These are phyloP conservation scores for Ustilago shanxiensis DNA, from an alignment of 1,284 basidiomycete species.

Conservation along the genomic window DNA sequence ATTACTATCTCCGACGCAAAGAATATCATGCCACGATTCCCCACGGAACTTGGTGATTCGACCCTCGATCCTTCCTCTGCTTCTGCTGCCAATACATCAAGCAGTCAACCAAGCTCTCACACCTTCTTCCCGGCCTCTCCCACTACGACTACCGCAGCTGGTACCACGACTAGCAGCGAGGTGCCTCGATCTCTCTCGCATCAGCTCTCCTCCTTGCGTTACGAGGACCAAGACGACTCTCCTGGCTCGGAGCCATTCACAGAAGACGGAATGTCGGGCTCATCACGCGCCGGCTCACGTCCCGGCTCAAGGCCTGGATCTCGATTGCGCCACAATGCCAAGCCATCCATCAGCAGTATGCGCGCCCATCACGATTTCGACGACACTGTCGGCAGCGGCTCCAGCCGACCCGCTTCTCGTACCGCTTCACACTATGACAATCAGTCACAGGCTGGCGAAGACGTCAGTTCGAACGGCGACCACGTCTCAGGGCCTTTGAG, in stretches of 20 bases:
- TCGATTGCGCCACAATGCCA: conserved; percentile 37
- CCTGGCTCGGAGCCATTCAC: conserved; percentile 29
- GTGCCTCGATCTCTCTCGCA: conserved; percentile 29
- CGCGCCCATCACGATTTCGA: conserved; percentile 22
- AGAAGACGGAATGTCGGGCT: conserved; percentile 31
- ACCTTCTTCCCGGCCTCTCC: conserved; percentile 18
- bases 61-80: conserved; percentile 2
- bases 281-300: conserved; percentile 38
- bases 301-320: conserved; percentile 33
- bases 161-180: conserved; percentile 4
- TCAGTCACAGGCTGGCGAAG: conserved; percentile 17
- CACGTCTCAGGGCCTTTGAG: conserved; percentile 27
- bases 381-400: conserved; percentile 22
- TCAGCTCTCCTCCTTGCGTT: conserved; percentile 13
- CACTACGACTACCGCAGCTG: background rate
- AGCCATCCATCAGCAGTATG: conserved; percentile 32
- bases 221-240: conserved; percentile 30
- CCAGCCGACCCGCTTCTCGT: conserved; percentile 34
- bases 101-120: conserved; percentile 1
- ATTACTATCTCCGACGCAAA: conserved; percentile 58
- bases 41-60: conserved; percentile 22
- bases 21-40: conserved; percentile 51
- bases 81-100: conserved; percentile 4
- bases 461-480: conserved; percentile 27
- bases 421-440: conserved; percentile 24